Evolutionary conservation across 768 basidiomycete species (phyloP).

Genomic region (Kwoniella heveanensis): DNA sequence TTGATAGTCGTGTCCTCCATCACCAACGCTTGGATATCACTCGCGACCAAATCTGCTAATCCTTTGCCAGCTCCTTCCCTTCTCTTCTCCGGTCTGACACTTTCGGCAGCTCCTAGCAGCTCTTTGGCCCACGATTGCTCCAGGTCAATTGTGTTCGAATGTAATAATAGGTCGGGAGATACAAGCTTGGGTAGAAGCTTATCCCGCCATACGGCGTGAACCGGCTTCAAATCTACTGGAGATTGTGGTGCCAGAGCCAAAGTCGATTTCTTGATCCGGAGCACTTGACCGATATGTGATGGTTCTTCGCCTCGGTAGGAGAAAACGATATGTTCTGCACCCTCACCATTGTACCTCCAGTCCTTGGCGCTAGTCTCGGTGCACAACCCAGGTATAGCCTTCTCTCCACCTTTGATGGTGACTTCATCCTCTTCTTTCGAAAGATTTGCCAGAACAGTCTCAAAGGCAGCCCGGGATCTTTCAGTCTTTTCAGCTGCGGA

Average conservation of each 20-base stretch:
- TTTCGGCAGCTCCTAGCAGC: conserved; percentile 61
- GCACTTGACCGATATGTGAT: conserved; percentile 66
- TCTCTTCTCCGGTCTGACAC: conserved; percentile 65
- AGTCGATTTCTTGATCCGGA: conserved; percentile 71
- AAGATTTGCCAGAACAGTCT: background rate
- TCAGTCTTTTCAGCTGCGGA: background rate
- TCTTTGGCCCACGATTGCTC: conserved; percentile 65
- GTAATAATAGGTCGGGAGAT: conserved; percentile 65
- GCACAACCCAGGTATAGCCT: conserved; percentile 4
- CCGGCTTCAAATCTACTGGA: background rate
- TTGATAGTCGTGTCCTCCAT: conserved; percentile 72
- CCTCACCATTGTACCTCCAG: conserved; percentile 88
- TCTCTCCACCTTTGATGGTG: background rate
- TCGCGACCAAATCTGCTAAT: conserved; percentile 7
- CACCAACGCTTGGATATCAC: conserved; percentile 63
- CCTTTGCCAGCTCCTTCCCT: conserved; percentile 58
- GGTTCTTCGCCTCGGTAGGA: conserved; percentile 68
- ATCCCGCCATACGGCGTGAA: conserved; percentile 63
- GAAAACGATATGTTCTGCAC: conserved; percentile 88
- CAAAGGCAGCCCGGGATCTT: background rate
- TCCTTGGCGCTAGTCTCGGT: conserved; percentile 26
- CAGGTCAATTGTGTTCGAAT: conserved; percentile 61
- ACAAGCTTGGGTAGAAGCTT: conserved; percentile 69
- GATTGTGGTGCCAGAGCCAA: background rate
- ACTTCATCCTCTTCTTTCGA: background rate